Base-by-base conservation (phyloP, 768 basidiomycete species). In the Amanita polypyramis region DNA sequence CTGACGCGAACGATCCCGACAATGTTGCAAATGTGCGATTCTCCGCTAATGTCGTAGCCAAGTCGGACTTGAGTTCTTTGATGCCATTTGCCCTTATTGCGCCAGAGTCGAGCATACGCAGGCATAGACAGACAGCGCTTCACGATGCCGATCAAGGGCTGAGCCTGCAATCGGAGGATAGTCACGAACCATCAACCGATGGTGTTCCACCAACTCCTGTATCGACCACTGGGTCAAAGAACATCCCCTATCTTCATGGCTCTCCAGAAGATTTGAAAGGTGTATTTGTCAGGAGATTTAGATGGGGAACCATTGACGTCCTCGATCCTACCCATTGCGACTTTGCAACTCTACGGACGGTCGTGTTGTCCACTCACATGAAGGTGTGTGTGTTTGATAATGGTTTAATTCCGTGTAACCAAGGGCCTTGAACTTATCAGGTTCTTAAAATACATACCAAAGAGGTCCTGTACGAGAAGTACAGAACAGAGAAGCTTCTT, bases 391-490 rank as follows among this genome's bases (percentile, higher is more conserved):
- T 30, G 47, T 44, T 2, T 8, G 43, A 29, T 21, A 9, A 14
- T 29, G 4, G 4, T 20, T n/a, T 39, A 14, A n/a, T 25, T n/a
- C 10, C 10, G 15, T 19, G 35, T 23, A 32, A n/a, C 29, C 29
- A 25, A 38, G 12, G 41, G 43, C 25, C 17, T 20, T 9, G 17
- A 44, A 17, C 17, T 10, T n/a, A 52, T 19, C 60, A 92, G 88
- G 72, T 85, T 57, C 72, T 95, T 51, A 91, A 89, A 67, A 77
- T 70, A 38, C 80, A 79, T 50, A 94, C 92, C 27, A 82, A 82
- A 56, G 88, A 95, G 62, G 86, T 91, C 49, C 66, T 94, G 64
- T 97, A 97, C 62, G 94, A 97, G 70, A 83, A 82, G 57, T 97
- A 84, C 65, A 74, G 94, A 59, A 93, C 89, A 1, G 90, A 92